Evolutionary conservation across 148 eudicot species (phyloP).

Genomic region (Salicornia ramosissima): DNA sequence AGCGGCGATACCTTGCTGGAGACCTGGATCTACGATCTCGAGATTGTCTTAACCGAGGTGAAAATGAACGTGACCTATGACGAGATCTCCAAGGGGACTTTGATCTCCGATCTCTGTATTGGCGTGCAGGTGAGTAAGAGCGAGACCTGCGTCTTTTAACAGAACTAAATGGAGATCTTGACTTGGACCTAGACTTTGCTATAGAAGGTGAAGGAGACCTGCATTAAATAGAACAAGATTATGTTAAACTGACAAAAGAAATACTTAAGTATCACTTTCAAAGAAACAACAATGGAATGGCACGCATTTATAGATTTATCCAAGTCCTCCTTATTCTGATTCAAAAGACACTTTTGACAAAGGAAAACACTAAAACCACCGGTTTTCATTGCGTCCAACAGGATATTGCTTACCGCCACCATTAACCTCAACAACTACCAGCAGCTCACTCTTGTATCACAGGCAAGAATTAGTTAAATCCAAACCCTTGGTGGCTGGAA

Average conservation of each 20-base stretch:
- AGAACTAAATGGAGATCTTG: constrained; percentile 55
- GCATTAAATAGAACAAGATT: constrained; percentile 13
- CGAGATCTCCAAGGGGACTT: constrained; percentile 34
- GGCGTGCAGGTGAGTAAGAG: constrained; percentile 59
- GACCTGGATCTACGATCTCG: constrained; percentile 69
- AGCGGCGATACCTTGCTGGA: constrained; percentile 65
- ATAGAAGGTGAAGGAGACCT: constrained; percentile 61
- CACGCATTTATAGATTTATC: background rate
- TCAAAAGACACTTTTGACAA: background rate
- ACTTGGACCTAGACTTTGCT: constrained; percentile 52
- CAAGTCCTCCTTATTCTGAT: background rate
- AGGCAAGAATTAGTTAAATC: no score
- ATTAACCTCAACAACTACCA: no score
- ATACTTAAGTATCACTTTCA: background rate
- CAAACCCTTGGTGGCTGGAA: no score
- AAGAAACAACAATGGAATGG: background rate
- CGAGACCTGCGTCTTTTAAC: constrained; percentile 50
- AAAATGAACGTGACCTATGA: constrained; percentile 39
- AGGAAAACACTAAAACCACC: no score
- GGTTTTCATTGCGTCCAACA: no score
- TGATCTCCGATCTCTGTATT: constrained; percentile 22
- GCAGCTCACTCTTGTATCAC: no score
- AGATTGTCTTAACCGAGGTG: constrained; percentile 49
- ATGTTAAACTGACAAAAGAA: constrained; percentile 5
- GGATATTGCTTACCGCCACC: no score